These are phyloP conservation scores for Trebouxia sp. DNA, from an alignment of 139 green algal species.

Conservation along the genomic window DNA sequence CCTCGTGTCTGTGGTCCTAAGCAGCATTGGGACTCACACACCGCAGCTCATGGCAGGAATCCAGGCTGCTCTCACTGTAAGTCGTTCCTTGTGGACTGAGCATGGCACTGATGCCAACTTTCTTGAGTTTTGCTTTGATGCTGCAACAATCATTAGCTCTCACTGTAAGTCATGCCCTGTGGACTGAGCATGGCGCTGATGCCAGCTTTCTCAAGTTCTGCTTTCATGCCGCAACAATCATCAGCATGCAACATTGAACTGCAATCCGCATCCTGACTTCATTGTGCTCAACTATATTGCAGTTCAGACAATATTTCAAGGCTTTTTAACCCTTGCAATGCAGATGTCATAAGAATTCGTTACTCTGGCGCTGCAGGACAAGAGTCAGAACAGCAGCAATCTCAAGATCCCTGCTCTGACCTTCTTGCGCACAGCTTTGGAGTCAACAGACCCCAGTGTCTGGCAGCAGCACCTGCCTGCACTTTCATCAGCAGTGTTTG, in stretches of 20 bases:
- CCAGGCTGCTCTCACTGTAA: constrained; percentile 61
- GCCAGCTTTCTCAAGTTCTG: too few species aligned
- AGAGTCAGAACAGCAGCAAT: constrained; percentile 38
- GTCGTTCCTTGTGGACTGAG: not conserved
- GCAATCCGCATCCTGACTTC: too few species aligned
- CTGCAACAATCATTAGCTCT: not conserved
- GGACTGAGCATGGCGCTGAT: too few species aligned
- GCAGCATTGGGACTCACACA: constrained; percentile 52
- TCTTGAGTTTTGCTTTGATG: not conserved
- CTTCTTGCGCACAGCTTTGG: constrained; percentile 77
- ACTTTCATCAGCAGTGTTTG: constrained; percentile 62
- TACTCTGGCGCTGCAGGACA: constrained; percentile 55
- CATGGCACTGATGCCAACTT: not conserved
- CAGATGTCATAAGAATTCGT: not conserved
- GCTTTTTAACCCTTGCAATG: too few species aligned
- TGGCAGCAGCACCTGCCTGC: constrained; percentile 62
- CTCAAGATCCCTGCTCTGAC: constrained; percentile 93
- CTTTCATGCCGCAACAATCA: too few species aligned
- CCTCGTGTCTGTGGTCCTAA: constrained; percentile 70
- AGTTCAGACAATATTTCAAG: too few species aligned
- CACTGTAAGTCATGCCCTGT: not conserved
- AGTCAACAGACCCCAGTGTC: constrained; percentile 42
- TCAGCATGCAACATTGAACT: too few species aligned
- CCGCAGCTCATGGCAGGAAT: constrained; percentile 68
- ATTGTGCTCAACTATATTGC: too few species aligned